Evolutionary conservation across 2,329 filamentous ascomycete species (phyloP).

Genomic region (Fusarium setosum): DNA sequence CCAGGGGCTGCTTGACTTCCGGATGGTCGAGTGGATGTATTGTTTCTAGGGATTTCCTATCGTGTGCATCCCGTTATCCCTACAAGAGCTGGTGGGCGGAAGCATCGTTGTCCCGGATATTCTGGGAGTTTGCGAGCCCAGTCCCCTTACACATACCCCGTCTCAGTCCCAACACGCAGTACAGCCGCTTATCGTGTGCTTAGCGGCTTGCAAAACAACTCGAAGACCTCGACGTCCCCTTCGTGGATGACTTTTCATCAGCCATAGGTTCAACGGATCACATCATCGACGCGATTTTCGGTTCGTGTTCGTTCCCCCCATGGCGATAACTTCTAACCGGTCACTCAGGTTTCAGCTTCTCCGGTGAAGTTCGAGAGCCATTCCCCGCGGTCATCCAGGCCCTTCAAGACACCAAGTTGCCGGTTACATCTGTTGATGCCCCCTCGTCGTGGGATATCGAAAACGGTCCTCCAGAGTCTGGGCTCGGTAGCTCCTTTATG

Average conservation of each 20-base stretch:
- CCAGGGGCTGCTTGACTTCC: slow-evolving; percentile 7
- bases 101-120: slow-evolving; percentile 14
- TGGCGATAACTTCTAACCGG: slow-evolving; percentile 20
- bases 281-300: slow-evolving; percentile 93
- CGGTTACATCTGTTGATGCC: slow-evolving; percentile 90
- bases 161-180: slow-evolving; percentile 11
- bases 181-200: slow-evolving; percentile 46
- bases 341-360: slow-evolving; percentile 86
- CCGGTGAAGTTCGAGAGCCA: slow-evolving; percentile 90
- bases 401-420: slow-evolving; percentile 77
- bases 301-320: slow-evolving; percentile 56
- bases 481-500: slow-evolving; percentile 83
- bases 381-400: slow-evolving; percentile 85
- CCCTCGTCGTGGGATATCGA: slow-evolving; percentile 97
- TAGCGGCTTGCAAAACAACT: slow-evolving; percentile 88
- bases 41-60: slow-evolving; percentile 33
- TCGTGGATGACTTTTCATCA: slow-evolving; percentile 80
- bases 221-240: slow-evolving; percentile 83
- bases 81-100: slow-evolving; percentile 19
- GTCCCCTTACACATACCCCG: slow-evolving; percentile 6
- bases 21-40: slow-evolving; percentile 26
- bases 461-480: slow-evolving; percentile 80
- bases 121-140: slow-evolving; percentile 6
- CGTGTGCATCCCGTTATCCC: slow-evolving; percentile 28
- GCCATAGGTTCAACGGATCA: slow-evolving; percentile 79